These are phyloP conservation scores for Chlorella sp. DNA, from an alignment of 139 green algal genomes.

Conservation along the genomic window DNA sequence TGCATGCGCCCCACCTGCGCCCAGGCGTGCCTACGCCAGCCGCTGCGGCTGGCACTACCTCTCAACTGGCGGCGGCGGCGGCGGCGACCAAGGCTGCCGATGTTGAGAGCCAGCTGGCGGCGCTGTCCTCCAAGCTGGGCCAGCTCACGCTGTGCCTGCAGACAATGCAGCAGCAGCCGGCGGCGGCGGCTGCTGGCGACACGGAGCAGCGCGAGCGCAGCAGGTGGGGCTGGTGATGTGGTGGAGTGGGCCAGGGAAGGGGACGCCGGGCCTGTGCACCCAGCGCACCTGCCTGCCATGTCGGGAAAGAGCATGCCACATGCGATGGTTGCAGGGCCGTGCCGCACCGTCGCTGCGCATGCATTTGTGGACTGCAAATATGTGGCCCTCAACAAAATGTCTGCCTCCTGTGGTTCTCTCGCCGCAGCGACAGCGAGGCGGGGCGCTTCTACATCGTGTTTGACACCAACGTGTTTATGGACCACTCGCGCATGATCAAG, in stretches of 20 bases:
- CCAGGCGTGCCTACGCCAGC: not conserved
- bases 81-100: not conserved
- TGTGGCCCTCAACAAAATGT: too few species aligned
- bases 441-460: not conserved
- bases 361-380: too few species aligned
- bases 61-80: not conserved
- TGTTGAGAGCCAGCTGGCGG: conserved; percentile 21
- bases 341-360: too few species aligned
- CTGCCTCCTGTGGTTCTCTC: not conserved
- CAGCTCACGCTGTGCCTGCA: conserved; percentile 21
- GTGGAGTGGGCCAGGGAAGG: not conserved
- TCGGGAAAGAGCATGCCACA: too few species aligned
- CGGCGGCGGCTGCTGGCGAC: not conserved
- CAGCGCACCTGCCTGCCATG: too few species aligned
- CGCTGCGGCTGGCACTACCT: not conserved
- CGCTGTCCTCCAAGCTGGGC: conserved; percentile 19
- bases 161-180: conserved; percentile 5
- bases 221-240: not conserved
- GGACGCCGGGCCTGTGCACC: too few species aligned
- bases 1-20: not conserved
- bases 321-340: too few species aligned
- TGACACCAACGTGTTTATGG: not conserved
- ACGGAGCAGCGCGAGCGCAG: not conserved
- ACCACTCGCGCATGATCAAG: not conserved
- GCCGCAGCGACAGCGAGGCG: too few species aligned